These are phyloP conservation scores for Nemania sp. DNA, from an alignment of 2,329 filamentous ascomycete genomes.

Conservation along the genomic window DNA sequence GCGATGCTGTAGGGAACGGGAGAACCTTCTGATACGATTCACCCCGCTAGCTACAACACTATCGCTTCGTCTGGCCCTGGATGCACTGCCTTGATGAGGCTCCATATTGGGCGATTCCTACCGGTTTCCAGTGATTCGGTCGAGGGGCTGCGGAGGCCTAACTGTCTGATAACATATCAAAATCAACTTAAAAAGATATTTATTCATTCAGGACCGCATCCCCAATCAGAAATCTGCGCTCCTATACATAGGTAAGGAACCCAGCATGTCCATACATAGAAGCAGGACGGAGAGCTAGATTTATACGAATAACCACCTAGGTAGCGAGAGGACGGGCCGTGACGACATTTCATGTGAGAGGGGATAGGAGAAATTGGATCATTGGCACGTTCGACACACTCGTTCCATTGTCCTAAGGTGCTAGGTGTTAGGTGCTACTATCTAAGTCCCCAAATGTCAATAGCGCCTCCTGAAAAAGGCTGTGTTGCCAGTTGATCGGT, in stretches of 20 bases:
- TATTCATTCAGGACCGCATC: background rate
- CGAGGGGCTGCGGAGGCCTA: background rate
- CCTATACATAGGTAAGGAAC: background rate
- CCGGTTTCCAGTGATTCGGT: background rate
- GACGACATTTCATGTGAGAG: background rate
- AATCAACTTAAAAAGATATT: background rate
- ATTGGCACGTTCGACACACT: background rate
- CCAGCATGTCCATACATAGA: background rate
- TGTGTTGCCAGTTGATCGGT: slow-evolving; percentile 1
- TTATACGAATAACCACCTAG: slow-evolving; percentile 2
- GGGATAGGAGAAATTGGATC: background rate
- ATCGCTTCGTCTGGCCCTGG: slow-evolving; percentile 3
- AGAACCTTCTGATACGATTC: slow-evolving; percentile 15
- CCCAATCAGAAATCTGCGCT: slow-evolving; percentile 1
- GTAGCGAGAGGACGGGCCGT: background rate
- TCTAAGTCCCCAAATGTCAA: background rate
- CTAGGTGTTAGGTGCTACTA: background rate
- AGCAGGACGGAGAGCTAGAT: background rate
- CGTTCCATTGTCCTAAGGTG: too few relatives aligned
- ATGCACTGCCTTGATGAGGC: slow-evolving; percentile 1
- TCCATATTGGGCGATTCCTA: slow-evolving; percentile 24
- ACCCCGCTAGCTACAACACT: background rate
- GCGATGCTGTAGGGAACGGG: slow-evolving; percentile 43
- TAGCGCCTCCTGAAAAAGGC: slow-evolving; percentile 2
- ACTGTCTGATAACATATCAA: background rate